A percentile compares a stretch with the other conserved stretches of the same genome.
Conservation (phyloP, 805 yeast genomes). For the Cephaloascus fragrans region DNA sequence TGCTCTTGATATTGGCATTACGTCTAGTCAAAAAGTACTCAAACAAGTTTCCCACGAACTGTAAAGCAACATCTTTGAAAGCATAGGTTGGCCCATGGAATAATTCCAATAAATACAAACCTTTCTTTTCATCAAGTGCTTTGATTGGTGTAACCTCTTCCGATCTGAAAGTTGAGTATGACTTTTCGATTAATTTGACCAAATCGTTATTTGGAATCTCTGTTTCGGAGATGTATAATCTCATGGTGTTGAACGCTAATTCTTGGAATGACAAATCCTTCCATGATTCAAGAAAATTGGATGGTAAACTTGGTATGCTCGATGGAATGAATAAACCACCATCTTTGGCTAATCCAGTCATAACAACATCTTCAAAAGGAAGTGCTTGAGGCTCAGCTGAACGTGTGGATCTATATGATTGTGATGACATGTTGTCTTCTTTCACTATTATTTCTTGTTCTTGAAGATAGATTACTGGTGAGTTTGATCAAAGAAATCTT, state of each 20-base stretch:
- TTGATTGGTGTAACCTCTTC: slow-evolving; percentile 80
- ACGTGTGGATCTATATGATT: slow-evolving; percentile 76
- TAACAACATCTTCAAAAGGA: slow-evolving; percentile 73
- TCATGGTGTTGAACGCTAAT: slow-evolving; percentile 78
- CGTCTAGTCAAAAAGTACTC: slow-evolving; percentile 81
- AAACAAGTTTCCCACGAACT: slow-evolving; percentile 93
- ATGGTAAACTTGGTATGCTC: slow-evolving; percentile 54
- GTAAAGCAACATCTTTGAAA: slow-evolving; percentile 96
- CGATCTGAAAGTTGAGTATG: slow-evolving; percentile 89
- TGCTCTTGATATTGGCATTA: slow-evolving; percentile 38
- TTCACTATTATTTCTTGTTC: too few relatives aligned
- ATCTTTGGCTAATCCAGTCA: slow-evolving; percentile 90
- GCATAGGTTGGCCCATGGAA: slow-evolving; percentile 99
- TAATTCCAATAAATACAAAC: slow-evolving; percentile 74
- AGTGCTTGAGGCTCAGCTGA: slow-evolving; percentile 38
- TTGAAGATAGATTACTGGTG: too few relatives aligned
- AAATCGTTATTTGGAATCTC: slow-evolving; percentile 74
- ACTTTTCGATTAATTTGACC: slow-evolving; percentile 46
- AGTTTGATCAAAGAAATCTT: too few relatives aligned
- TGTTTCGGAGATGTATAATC: slow-evolving; percentile 57
- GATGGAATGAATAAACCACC: slow-evolving; percentile 95
- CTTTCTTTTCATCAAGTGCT: slow-evolving; percentile 36
- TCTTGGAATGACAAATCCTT: slow-evolving; percentile 68
- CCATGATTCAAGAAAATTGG: slow-evolving; percentile 58
- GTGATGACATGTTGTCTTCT: slow-evolving; percentile 23